Base-by-base conservation (phyloP, 345 rosid genomes). In the Barbarea vulgaris region DNA sequence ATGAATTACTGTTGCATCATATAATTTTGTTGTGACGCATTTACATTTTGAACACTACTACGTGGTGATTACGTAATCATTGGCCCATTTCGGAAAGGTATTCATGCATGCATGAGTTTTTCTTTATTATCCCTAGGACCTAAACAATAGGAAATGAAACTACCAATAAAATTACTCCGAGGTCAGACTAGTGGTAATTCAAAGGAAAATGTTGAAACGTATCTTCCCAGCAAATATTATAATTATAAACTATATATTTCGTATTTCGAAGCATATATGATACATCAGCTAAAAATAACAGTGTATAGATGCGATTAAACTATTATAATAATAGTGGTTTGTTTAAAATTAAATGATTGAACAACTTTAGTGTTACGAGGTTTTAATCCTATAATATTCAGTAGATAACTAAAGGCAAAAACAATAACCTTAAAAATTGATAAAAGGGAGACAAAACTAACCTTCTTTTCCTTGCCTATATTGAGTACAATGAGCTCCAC, bases 401-500 rank as follows among this genome's bases (percentile, higher is more conserved):
- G 13, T 15, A 53, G 27, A 53, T 41, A 30, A 53, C 19, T 30
- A 3, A 15, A 64, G 13, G 12, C 61, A 37, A 25, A 72, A 62
- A 39, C n/a, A 25, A 21, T 12, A 72, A 74, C 66, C 66, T 39
- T 65, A 56, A 64, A 64, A 42, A 6, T 6, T 3, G 2, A 22
- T n/a, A 64, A 21, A 22, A 18, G 44, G 44, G 56, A 36, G 36
- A 59, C 4, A 37, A 12, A 53, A 46, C 84, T 63, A 1, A 93
- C 98, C 90, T 91, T 81, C 73, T 86, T 88, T 75, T 91, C 97
- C 78, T 78, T 87, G 84, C 98, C 98, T 37, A 93, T 91, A 71
- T 91, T 91, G 78, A 93, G 98, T 17, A 93, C 96, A 56, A 93
- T 89, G 80, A 93, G 96, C 72, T 93, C 98, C 39, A 93, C 97